Percentiles rank a stretch among this genome's conserved stretches.
Conservation (phyloP, 129 eudicot genomes). For the Arctium lappa region DNA sequence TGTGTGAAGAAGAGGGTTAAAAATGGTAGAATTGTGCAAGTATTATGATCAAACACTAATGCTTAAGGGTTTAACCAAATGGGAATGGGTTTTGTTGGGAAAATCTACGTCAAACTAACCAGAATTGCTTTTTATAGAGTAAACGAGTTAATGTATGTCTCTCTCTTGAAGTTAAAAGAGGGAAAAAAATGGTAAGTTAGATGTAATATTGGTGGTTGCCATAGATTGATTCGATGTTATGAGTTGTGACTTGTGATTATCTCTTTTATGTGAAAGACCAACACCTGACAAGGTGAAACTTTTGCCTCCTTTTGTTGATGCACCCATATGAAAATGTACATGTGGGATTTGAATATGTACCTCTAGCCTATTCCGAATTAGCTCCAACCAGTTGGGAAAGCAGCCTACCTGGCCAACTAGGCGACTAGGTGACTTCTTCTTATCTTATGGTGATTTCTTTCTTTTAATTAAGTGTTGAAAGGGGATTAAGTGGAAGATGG, state of each 20-base stretch:
- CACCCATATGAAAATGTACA: neutral
- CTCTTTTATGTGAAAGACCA: neutral
- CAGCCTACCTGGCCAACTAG: neutral
- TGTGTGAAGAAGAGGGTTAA: neutral
- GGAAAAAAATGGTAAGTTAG: neutral
- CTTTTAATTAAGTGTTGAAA: neutral
- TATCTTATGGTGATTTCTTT: neutral
- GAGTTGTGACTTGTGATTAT: neutral
- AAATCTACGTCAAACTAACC: neutral
- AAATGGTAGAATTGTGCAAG: neutral
- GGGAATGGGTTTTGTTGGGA: slow-evolving; percentile 4
- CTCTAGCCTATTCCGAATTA: neutral
- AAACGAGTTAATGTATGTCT: neutral
- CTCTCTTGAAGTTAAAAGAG: neutral
- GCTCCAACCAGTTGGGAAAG: neutral
- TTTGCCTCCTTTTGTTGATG: neutral
- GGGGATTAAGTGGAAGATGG: neutral
- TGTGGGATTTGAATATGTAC: neutral
- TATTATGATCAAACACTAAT: neutral
- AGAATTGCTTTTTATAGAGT: neutral
- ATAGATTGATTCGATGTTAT: neutral
- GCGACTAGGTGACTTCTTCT: neutral
- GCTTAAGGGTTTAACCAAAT: neutral
- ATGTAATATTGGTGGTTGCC: slow-evolving; percentile 1
- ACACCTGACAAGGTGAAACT: neutral